Conservation (phyloP, 805 yeast genomes). For the Zygosaccharomyces bisporus region DNA sequence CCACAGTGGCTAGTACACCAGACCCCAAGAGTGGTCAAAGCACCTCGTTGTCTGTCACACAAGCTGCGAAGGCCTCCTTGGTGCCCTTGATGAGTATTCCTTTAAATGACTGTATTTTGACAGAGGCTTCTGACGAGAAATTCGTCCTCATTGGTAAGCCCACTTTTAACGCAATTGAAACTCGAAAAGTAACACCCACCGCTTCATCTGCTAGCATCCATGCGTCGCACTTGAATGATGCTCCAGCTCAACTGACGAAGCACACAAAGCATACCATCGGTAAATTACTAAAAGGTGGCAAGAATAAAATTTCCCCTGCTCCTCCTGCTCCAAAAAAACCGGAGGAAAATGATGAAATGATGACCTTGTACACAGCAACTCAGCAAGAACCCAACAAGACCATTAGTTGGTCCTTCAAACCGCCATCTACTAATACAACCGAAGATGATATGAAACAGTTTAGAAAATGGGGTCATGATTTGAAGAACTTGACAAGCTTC, state of each 20-base stretch:
- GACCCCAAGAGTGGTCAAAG: slow-evolving; percentile 31
- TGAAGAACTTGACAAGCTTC: slow-evolving; percentile 49
- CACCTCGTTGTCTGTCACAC: slow-evolving; percentile 12
- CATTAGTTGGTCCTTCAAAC: slow-evolving; percentile 31
- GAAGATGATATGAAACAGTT: slow-evolving; percentile 44
- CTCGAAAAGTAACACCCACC: slow-evolving; percentile 17
- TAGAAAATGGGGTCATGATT: slow-evolving; percentile 52
- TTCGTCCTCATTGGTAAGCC: slow-evolving; percentile 40
- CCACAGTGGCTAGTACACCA: slow-evolving; percentile 26
- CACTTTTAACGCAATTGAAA: slow-evolving; percentile 20
- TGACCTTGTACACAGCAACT: slow-evolving; percentile 13
- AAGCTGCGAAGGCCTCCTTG: slow-evolving; percentile 44
- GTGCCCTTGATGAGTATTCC: slow-evolving; percentile 42
- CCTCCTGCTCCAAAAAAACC: slow-evolving; percentile 3
- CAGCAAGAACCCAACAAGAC: slow-evolving; percentile 18
- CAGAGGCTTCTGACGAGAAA: slow-evolving; percentile 38
- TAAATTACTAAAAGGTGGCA: slow-evolving; percentile 23
- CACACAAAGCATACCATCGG: slow-evolving; percentile 23
- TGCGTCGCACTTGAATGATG: slow-evolving; percentile 9
- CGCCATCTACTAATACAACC: slow-evolving; percentile 35
- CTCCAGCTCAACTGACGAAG: slow-evolving; percentile 20
- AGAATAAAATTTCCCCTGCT: slow-evolving; percentile 6
- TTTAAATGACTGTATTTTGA: slow-evolving; percentile 36
- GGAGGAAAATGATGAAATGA: slow-evolving; percentile 11
- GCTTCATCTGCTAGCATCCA: neutral